Evolutionary conservation across 1,284 basidiomycete species (phyloP).

Genomic region (Termitomyces sp.): DNA sequence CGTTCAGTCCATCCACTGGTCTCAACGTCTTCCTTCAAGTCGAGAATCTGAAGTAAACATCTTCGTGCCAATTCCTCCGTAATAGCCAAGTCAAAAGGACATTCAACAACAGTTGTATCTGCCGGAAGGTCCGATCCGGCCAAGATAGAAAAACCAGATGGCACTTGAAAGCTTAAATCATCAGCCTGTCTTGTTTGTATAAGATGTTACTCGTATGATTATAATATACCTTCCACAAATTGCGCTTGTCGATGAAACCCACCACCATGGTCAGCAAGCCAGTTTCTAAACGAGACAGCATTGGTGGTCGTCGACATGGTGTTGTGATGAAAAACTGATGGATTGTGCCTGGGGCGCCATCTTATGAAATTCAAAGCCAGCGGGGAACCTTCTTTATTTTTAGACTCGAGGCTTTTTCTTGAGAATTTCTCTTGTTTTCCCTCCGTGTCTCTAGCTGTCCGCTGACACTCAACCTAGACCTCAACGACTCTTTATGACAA

Average conservation of each 20-base stretch:
- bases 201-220: not conserved
- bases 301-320: slow-evolving; percentile 14
- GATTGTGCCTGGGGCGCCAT: not conserved
- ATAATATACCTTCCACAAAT: slow-evolving; percentile 38
- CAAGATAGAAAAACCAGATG: slow-evolving; percentile 54
- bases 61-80: slow-evolving; percentile 47
- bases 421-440: too few species aligned
- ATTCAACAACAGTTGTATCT: slow-evolving; percentile 61
- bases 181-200: slow-evolving; percentile 5
- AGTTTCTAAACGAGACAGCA: slow-evolving; percentile 33
- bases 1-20: slow-evolving; percentile 56
- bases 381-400: not conserved
- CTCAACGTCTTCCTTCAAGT: slow-evolving; percentile 15
- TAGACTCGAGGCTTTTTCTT: too few species aligned
- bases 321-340: not conserved
- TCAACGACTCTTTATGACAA: not conserved
- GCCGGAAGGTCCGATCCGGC: slow-evolving; percentile 43
- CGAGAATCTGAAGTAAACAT: slow-evolving; percentile 41
- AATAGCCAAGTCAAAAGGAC: slow-evolving; percentile 71
- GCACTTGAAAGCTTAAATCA: slow-evolving; percentile 28
- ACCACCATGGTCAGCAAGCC: slow-evolving; percentile 48
- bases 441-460: not conserved
- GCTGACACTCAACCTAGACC: not conserved
- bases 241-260: slow-evolving; percentile 40
- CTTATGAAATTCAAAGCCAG: not conserved